phyloP scores from a whole-genome alignment of 768 basidiomycete genomes.

The Pulveroboletus sp. region DNA sequence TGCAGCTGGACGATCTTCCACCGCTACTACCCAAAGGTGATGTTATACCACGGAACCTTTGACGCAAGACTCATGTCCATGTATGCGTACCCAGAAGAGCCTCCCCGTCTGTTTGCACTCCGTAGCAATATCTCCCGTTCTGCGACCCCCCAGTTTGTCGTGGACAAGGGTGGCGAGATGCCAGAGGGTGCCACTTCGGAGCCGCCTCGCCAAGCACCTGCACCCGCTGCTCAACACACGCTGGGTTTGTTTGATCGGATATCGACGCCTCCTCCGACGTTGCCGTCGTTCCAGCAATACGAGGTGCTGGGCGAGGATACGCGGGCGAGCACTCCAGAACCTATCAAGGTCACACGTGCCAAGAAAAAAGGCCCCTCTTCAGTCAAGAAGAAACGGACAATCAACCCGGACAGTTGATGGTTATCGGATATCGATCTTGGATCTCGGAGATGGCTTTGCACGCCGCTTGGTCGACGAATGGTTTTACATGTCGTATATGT shows the following conservation, averaged over 20 bases:
- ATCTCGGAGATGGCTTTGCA: neutral
- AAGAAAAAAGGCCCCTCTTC: slow-evolving; percentile 57
- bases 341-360: slow-evolving; percentile 71
- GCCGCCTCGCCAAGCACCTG: slow-evolving; percentile 19
- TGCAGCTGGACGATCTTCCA: slow-evolving; percentile 73
- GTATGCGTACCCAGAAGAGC: slow-evolving; percentile 31
- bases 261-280: slow-evolving; percentile 35
- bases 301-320: slow-evolving; percentile 46
- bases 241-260: slow-evolving; percentile 28
- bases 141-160: slow-evolving; percentile 48
- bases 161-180: slow-evolving; percentile 86
- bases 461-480: neutral
- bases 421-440: too few species aligned
- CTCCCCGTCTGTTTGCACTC: slow-evolving; percentile 44
- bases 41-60: neutral
- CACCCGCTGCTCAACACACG: slow-evolving; percentile 27
- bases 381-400: slow-evolving; percentile 68
- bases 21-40: slow-evolving; percentile 39
- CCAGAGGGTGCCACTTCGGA: slow-evolving; percentile 50
- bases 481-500: slow-evolving; percentile 27
- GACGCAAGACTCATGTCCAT: slow-evolving; percentile 28
- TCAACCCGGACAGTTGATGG: slow-evolving; percentile 21
- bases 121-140: slow-evolving; percentile 39
- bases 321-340: slow-evolving; percentile 57
- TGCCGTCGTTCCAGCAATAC: slow-evolving; percentile 49